Conservation (phyloP, 257 asterid genomes). For the Penstemon newberryi region DNA sequence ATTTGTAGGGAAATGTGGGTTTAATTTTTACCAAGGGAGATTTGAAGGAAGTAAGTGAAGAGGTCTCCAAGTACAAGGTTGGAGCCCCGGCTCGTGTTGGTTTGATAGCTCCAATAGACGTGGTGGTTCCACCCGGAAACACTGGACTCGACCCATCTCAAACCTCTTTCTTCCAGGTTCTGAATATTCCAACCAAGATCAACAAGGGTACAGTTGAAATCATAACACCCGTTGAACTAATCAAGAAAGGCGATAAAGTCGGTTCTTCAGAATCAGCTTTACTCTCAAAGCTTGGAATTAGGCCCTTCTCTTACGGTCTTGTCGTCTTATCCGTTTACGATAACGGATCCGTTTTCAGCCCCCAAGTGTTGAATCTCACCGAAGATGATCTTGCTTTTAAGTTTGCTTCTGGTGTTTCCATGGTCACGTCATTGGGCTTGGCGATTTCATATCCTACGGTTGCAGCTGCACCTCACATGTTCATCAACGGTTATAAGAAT, state of each 20-base stretch:
- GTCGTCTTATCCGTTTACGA: constrained; percentile 67
- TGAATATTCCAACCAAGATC: constrained; percentile 93
- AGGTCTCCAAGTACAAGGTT: constrained; percentile 92
- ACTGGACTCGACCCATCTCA: constrained; percentile 96
- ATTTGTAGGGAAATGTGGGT: constrained; percentile 83
- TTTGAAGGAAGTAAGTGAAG: constrained; percentile 95
- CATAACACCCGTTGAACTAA: constrained; percentile 92
- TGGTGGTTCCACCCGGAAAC: constrained; percentile 93
- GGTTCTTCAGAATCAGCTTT: constrained; percentile 96
- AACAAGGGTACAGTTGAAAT: constrained; percentile 99
- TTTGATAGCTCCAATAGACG: constrained; percentile 87
- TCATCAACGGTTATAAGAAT: constrained; percentile 80
- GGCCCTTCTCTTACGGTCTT: constrained; percentile 96
- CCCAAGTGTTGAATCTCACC: constrained; percentile 71
- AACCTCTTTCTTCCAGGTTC: constrained; percentile 98
- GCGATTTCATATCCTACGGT: constrained; percentile 82
- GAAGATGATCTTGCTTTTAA: constrained; percentile 80
- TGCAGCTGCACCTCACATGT: constrained; percentile 94
- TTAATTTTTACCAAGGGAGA: constrained; percentile 95
- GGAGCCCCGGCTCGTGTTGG: constrained; percentile 99
- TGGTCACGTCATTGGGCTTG: constrained; percentile 67
- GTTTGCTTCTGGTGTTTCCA: constrained; percentile 77
- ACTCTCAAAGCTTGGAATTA: constrained; percentile 85
- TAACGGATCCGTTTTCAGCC: constrained; percentile 89
- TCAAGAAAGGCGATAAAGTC: constrained; percentile 95